Conservation (phyloP, 208 protist genomes). For the Naegleria gruberi region DNA sequence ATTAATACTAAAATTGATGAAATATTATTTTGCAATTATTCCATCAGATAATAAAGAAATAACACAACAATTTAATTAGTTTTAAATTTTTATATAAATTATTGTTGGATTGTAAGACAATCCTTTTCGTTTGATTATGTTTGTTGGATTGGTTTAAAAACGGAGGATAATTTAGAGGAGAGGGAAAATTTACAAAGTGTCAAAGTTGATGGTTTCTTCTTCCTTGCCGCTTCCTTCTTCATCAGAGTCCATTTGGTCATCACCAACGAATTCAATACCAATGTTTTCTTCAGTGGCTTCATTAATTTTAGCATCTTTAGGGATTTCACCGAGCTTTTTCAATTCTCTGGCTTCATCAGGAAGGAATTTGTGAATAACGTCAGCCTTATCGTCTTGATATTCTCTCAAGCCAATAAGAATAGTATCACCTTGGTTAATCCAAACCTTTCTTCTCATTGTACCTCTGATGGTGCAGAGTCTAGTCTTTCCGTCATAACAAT, state of each 20-base stretch:
- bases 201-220: background rate
- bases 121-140: too few relatives aligned
- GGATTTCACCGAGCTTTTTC: conserved; percentile 55
- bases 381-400: conserved; percentile 75
- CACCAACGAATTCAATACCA: background rate
- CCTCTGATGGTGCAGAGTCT: conserved; percentile 77
- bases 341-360: conserved; percentile 71
- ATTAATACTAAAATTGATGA: too few relatives aligned
- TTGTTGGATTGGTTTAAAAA: too few relatives aligned
- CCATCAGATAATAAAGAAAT: too few relatives aligned
- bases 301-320: conserved; percentile 32
- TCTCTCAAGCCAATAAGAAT: conserved; percentile 75
- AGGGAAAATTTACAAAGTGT: background rate
- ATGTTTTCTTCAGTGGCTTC: background rate
- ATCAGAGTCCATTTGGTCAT: background rate
- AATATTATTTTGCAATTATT: too few relatives aligned
- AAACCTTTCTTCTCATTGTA: conserved; percentile 70
- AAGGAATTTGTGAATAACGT: conserved; percentile 83
- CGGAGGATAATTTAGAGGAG: too few relatives aligned
- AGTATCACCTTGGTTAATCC: conserved; percentile 63
- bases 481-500: conserved; percentile 71
- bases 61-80: too few relatives aligned
- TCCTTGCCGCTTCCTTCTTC: background rate
- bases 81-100: too few relatives aligned
- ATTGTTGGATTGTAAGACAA: too few relatives aligned